Conservation (phyloP, 2,329 filamentous ascomycete species). For the Sphaceloma murrayae region DNA sequence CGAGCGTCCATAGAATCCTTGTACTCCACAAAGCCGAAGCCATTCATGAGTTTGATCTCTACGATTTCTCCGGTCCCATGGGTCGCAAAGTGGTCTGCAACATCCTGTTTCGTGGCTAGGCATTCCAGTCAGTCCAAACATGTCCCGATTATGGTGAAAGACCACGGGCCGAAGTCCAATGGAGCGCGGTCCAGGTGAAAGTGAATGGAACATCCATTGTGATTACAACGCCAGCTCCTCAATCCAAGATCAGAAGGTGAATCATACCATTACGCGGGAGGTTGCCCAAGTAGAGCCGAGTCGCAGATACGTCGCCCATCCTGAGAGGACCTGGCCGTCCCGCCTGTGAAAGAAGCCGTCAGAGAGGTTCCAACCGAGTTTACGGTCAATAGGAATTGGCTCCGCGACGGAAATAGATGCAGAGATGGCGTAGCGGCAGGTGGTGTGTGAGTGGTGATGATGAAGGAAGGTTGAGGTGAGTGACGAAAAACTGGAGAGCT, state of each 20-base stretch:
- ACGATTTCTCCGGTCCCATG: slow-evolving; percentile 96
- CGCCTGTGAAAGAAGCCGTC: not conserved
- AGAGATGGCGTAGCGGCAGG: not conserved
- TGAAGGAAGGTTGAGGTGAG: not conserved
- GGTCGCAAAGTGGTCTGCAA: slow-evolving; percentile 88
- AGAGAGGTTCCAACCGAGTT: not conserved
- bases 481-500: slow-evolving; percentile 12
- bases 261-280: slow-evolving; percentile 86
- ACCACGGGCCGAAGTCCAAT: slow-evolving; percentile 14
- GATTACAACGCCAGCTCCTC: slow-evolving; percentile 16
- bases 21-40: slow-evolving; percentile 99
- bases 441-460: not conserved
- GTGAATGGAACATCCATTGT: slow-evolving; percentile 15
- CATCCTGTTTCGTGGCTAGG: slow-evolving; percentile 89
- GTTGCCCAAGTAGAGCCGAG: slow-evolving; percentile 94
- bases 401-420: not conserved
- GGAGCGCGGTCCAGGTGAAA: slow-evolving; percentile 10
- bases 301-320: slow-evolving; percentile 86
- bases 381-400: not conserved
- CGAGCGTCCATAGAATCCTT: slow-evolving; percentile 97
- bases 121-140: slow-evolving; percentile 37
- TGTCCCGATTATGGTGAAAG: slow-evolving; percentile 9
- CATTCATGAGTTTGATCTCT: slow-evolving; percentile 99
- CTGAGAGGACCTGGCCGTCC: slow-evolving; percentile 26
- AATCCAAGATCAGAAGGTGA: slow-evolving; percentile 23